A percentile compares a stretch with the other conserved stretches of the same genome.
phyloP scores from a whole-genome alignment of 768 basidiomycete species.

The Antrodiella citrinella region DNA sequence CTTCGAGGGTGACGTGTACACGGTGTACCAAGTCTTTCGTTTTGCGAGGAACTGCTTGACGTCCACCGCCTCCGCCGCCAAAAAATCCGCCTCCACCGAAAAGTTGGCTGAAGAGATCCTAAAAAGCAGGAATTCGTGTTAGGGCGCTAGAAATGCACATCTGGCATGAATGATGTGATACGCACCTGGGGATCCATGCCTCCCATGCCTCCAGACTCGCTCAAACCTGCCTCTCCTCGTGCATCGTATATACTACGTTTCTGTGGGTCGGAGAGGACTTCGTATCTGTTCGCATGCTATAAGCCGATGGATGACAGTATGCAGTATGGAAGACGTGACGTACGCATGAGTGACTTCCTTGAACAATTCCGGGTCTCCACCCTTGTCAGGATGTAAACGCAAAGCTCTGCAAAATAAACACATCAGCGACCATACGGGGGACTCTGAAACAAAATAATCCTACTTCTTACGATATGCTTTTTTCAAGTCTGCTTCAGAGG shows the following conservation, averaged over 20 bases:
- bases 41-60: conserved; percentile 71
- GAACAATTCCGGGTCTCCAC: conserved; percentile 94
- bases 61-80: conserved; percentile 62
- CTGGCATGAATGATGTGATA: conserved; percentile 4
- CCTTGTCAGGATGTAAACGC: conserved; percentile 86
- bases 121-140: background rate
- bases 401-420: conserved; percentile 49
- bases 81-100: conserved; percentile 79
- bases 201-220: conserved; percentile 82
- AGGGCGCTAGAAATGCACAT: background rate
- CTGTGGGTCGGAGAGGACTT: conserved; percentile 84
- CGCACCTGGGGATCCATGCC: conserved; percentile 93
- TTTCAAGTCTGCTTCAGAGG: conserved; percentile 81
- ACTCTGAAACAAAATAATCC: background rate
- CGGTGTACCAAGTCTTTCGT: conserved; percentile 98
- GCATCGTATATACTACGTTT: conserved; percentile 80
- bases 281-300: conserved; percentile 58
- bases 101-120: conserved; percentile 96
- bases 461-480: conserved; percentile 95
- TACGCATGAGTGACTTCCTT: conserved; percentile 96
- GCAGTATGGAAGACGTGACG: no score
- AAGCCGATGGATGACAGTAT: conserved; percentile 1
- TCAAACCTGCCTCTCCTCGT: conserved; percentile 86
- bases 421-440: conserved; percentile 1
- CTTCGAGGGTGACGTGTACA: conserved; percentile 93